Evolutionary conservation across 1,284 basidiomycete species (phyloP), one percentile per base, ranked within the genome.

Genomic region (Microbotryomycetes sp.): DNA sequence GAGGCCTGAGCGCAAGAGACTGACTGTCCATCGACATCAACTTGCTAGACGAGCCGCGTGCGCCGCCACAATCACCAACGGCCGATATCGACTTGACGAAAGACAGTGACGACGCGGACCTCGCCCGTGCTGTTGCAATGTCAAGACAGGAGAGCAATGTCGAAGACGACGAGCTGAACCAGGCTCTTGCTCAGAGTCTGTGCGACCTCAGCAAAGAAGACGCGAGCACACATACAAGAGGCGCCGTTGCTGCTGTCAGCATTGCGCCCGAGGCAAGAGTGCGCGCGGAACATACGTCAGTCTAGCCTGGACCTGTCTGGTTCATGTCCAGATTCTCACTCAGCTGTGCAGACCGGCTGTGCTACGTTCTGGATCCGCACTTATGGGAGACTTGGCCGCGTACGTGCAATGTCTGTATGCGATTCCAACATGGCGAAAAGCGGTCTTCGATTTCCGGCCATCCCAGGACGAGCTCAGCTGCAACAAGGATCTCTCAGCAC

Each of bases 371-470:
- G 16, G n/a, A 15, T 67, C 66, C 5, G 45, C 56, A 5, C 47
- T 56, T 45, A 57, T 61, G 48, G 55, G 55, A 3, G 21, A 26
- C 27, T 47, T 68, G 11, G 16, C 64, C 1, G 18, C 61, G 18
- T 68, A 61, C 52, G n/a, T 68, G n/a, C 56, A 63, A 29, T 59
- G 41, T 50, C 57, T 68, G 9, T 68, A 56, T 52, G 55, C 64
- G 27, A 11, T 59, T 26, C 59, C 64, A 3, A 52, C 61, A 5
- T 68, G 57, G 54, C 58, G 64, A 45, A 45, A 59, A 7, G 54
- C 61, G 13, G 45, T 68, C 30, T 54, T 68, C 45, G 35, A 48
- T 0, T 68, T 54, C 52, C 47, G 59, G 4, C 31, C 51, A 5
- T 52, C 60, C 3, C 30, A 56, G 3, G 2, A n/a, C 5, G 28